A percentile compares a stretch with the other conserved stretches of the same genome.
These are phyloP conservation scores for Cercospora zeae-maydis DNA, from an alignment of 2,329 filamentous ascomycete species.

Conservation along the genomic window DNA sequence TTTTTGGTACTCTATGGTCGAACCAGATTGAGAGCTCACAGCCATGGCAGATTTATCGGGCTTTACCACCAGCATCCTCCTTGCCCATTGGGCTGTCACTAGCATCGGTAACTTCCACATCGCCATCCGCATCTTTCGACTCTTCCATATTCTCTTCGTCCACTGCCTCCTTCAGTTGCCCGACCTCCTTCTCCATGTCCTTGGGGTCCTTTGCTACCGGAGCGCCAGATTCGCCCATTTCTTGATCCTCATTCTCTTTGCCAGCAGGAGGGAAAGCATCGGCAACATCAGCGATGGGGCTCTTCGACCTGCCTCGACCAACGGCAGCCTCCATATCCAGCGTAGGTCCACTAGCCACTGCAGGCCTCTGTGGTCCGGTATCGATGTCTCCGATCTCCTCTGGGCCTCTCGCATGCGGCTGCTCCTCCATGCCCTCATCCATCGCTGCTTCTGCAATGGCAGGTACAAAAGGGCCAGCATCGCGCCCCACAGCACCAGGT, in stretches of 20 bases:
- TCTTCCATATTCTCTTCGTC: slow-evolving; percentile 20
- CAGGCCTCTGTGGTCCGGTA: slow-evolving; percentile 65
- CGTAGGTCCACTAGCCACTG: slow-evolving; percentile 9
- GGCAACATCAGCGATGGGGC: slow-evolving; percentile 23
- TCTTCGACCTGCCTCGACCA: slow-evolving; percentile 33
- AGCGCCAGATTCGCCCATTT: slow-evolving; percentile 18
- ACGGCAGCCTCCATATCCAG: slow-evolving; percentile 44
- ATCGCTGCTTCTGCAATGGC: slow-evolving; percentile 32
- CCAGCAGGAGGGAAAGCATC: not conserved
- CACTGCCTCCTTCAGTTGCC: slow-evolving; percentile 20
- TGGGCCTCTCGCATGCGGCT: slow-evolving; percentile 78
- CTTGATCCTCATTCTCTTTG: slow-evolving; percentile 15
- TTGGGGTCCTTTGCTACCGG: slow-evolving; percentile 22
- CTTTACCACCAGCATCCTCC: slow-evolving; percentile 7
- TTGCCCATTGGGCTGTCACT: slow-evolving; percentile 25
- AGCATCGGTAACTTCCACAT: slow-evolving; percentile 32
- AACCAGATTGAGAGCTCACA: not conserved
- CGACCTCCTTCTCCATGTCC: slow-evolving; percentile 24
- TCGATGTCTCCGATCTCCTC: slow-evolving; percentile 82
- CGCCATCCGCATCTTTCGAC: slow-evolving; percentile 31
- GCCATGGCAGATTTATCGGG: not conserved
- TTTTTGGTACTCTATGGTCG: not conserved
- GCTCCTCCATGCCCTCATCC: slow-evolving; percentile 41
- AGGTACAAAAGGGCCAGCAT: slow-evolving; percentile 20
- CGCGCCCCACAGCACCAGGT: slow-evolving; percentile 27